A percentile compares a stretch with the other conserved stretches of the same genome.
These are phyloP conservation scores for Naumovozyma baii DNA, from an alignment of 805 yeast genomes.

Conservation along the genomic window DNA sequence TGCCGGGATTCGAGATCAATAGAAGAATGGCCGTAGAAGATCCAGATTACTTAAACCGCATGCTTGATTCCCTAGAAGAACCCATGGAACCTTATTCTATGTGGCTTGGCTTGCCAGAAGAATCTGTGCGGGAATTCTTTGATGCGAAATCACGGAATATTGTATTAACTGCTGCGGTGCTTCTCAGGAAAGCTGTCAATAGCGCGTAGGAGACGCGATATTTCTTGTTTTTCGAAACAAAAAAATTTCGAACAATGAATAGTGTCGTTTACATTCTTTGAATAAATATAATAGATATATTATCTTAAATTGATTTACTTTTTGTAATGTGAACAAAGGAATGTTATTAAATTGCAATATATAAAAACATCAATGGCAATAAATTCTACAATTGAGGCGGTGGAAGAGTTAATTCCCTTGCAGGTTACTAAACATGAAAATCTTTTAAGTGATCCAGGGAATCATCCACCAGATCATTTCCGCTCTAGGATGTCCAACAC, in stretches of 20 bases:
- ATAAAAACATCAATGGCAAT: too few species aligned
- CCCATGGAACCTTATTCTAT: not conserved
- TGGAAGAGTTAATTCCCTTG: not conserved
- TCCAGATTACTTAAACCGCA: not conserved
- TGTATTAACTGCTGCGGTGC: too few species aligned
- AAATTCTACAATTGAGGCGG: not conserved
- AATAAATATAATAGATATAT: too few species aligned
- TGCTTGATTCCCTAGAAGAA: not conserved
- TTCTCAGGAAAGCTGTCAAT: too few species aligned
- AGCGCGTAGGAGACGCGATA: too few species aligned
- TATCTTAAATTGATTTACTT: too few species aligned
- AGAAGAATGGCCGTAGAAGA: not conserved
- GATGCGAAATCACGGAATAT: too few species aligned
- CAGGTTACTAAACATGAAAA: not conserved
- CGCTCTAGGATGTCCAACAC: constrained; percentile 43
- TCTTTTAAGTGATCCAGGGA: constrained; percentile 56
- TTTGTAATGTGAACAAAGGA: too few species aligned
- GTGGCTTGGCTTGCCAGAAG: not conserved
- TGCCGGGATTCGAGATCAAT: not conserved
- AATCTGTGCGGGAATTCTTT: not conserved
- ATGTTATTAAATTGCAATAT: too few species aligned
- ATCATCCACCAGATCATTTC: constrained; percentile 59
- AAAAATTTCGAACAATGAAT: too few species aligned
- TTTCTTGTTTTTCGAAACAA: too few species aligned
- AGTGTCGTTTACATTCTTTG: too few species aligned